A percentile compares a stretch with the other conserved stretches of the same genome.
Evolutionary conservation across 148 eudicot species (phyloP).

Genomic region (Persicaria maculosa): DNA sequence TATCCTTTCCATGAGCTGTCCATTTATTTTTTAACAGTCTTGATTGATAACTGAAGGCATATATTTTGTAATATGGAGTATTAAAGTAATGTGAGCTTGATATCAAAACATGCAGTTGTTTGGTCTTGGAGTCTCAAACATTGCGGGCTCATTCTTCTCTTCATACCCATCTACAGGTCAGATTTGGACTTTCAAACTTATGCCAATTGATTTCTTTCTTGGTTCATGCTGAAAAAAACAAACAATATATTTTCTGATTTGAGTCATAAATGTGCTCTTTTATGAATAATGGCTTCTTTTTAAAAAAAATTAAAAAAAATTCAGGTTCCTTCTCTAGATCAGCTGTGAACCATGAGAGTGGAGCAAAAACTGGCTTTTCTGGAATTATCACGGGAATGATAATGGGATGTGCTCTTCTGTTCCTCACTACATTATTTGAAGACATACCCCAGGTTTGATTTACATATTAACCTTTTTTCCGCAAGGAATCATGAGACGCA

Average conservation of each 20-base stretch:
- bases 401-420: conserved; percentile 76
- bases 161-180: conserved; percentile 12
- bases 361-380: conserved; percentile 94
- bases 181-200: not conserved
- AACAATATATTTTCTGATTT: not conserved
- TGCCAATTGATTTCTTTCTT: not conserved
- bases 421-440: conserved; percentile 86
- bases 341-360: conserved; percentile 98
- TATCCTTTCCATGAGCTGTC: not conserved
- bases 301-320: conserved; percentile 4
- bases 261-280: conserved; percentile 2
- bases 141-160: conserved; percentile 11
- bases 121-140: conserved; percentile 16
- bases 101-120: conserved; percentile 7
- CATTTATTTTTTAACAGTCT: not conserved
- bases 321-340: conserved; percentile 97
- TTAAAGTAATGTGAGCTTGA: not conserved
- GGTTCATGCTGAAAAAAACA: not conserved
- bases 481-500: too few relatives aligned
- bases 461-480: not conserved
- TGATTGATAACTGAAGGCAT: not conserved
- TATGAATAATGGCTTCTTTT: not conserved
- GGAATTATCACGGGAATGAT: conserved; percentile 79
- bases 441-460: conserved; percentile 79
- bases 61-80: not conserved